Evolutionary conservation across 2,329 filamentous ascomycete genomes (phyloP), one percentile per base, ranked within the genome.

Genomic region (Fusarium citri): DNA sequence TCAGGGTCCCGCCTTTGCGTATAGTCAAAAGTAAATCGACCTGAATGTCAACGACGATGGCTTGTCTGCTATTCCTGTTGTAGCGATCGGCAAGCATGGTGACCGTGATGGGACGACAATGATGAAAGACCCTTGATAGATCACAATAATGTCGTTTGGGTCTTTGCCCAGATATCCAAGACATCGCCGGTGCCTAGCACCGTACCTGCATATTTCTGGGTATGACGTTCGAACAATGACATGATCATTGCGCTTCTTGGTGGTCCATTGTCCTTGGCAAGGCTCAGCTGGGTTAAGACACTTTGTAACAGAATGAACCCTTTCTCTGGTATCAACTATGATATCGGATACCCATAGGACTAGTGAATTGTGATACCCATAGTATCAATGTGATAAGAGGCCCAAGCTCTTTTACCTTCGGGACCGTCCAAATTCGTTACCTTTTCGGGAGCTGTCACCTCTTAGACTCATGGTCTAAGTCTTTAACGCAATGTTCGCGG

Each of bases 1-100:
- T 40, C 63, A 68, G 67, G 67, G 58, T 71, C 54, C 48, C 10
- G 10, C 5, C 20, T 43, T 23, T 46, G 31, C 23, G 26, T 28
- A 5, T 34, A 26, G 42, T 23, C n/a, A 40, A 31, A 25, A 22
- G 25, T 7, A 12, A 15, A 14, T 48, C 8, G 7, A 37, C n/a
- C 8, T 20, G 12, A 8, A 7, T 49, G 22, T 28, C n/a, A 51
- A 53, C 15, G 31, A 30, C 26, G 28, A 61, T 68, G 28, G 18
- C 25, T 25, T 56, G 20, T 4, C n/a, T 16, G 20, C 10, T 23
- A 66, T 71, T 15, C 11, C 37, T 41, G 10, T 55, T 37, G n/a
- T 15, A 20, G 26, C 8, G 59, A 65, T 65, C 22, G 42, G 12
- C 51, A 25, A 11, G 26, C 7, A 11, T 22, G 30, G 11, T 34